Base-by-base conservation (phyloP, 129 eudicot genomes). In the Escallonia rubra region DNA sequence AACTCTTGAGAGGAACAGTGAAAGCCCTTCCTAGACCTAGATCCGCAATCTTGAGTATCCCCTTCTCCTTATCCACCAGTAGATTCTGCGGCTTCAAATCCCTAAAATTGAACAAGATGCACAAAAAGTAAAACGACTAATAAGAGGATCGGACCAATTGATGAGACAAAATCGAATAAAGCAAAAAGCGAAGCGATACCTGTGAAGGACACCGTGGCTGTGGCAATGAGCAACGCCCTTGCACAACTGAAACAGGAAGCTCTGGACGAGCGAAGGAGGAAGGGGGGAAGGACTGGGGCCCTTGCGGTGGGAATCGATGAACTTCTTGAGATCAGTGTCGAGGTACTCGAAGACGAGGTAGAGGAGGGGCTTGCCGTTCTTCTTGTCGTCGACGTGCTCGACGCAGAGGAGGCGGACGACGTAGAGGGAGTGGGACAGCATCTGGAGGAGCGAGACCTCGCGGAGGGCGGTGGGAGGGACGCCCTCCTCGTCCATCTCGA, bases 401-500 rank as follows among this genome's bases (percentile, higher is more conserved):
- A 94, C 99, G 70, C 82, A 76, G 70, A 94, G 90, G 13, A 94
- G 79, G 2, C 96, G 85, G 41, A 94, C 99, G 54, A 94, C 83
- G 79, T 94, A 94, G 53, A 94, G 74, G 0, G 96, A 89, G 60
- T 81, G 89, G 14, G 99, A 94, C 4, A 94, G 88, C 93, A 94
- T 78, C 59, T 94, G 96, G 3, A 94, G 86, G 38, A 94, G 80
- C 0, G 99, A 89, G 51, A 94, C 83, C 82, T 94, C 99, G 0
- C 99, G 83, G 42, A 94, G 87, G 3, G 99, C 99, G 6, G 99
- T 94, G 0, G 99, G 99, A 0, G 99, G 99, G 2, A 94, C 81
- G 4, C 99, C 99, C 76, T 94, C 99, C 48, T 94, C 99, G 68
- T 94, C 99, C 97, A 94, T 89, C 47, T 94, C 99, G 0, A 94